These are phyloP conservation scores for Cubamyces lactineus DNA, from an alignment of 768 basidiomycete species.

Conservation along the genomic window DNA sequence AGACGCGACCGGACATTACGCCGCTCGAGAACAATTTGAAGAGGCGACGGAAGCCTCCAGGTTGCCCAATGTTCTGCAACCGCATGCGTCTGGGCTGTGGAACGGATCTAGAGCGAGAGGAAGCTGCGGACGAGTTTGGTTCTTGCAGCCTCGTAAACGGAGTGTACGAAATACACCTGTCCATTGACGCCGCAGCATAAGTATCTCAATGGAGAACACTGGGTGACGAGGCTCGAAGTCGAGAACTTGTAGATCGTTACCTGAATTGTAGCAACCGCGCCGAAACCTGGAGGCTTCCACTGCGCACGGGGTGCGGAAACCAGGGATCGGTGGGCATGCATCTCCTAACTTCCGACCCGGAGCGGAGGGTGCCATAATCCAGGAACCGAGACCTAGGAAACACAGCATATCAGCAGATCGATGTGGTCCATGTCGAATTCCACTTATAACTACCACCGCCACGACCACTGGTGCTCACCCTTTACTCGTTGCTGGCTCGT, in stretches of 20 bases:
- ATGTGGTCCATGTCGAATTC: background rate
- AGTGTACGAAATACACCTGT: background rate
- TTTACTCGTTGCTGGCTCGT: too few species aligned
- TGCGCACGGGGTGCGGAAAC: background rate
- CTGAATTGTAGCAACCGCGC: background rate
- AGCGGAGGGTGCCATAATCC: slow-evolving; percentile 18
- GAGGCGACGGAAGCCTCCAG: too few species aligned
- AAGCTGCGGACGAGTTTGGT: too few species aligned
- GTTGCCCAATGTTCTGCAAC: too few species aligned
- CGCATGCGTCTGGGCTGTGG: too few species aligned
- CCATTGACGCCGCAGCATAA: background rate
- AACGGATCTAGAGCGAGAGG: too few species aligned
- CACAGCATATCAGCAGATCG: slow-evolving; percentile 4
- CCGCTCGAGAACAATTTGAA: too few species aligned
- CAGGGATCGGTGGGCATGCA: slow-evolving; percentile 3
- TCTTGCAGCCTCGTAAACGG: background rate
- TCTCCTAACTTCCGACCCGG: slow-evolving; percentile 11
- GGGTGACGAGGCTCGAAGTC: background rate
- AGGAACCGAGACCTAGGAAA: slow-evolving; percentile 2
- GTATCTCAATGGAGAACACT: background rate
- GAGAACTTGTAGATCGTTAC: slow-evolving; percentile 6
- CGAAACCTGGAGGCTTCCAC: too few species aligned
- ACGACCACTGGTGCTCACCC: too few species aligned
- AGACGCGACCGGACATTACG: background rate
- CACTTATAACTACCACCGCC: background rate